Percentiles rank a stretch among this genome's conserved stretches.
These are phyloP conservation scores for Polygonum maritimum DNA, from an alignment of 148 eudicot genomes.

Conservation along the genomic window DNA sequence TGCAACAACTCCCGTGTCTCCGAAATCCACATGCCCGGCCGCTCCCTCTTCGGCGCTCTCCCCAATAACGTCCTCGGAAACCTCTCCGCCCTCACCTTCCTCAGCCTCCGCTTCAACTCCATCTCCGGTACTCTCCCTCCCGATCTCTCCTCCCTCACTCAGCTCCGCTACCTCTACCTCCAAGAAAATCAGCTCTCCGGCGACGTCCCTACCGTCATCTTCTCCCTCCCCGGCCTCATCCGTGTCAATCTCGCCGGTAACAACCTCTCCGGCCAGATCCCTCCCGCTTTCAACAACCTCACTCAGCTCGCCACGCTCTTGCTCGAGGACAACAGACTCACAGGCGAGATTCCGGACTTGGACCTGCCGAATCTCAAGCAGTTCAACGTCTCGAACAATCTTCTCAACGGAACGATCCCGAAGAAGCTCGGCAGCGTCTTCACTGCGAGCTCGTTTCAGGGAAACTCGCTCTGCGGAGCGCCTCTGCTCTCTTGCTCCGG, in stretches of 20 bases:
- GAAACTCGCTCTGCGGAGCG: constrained; percentile 46
- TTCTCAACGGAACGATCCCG: constrained; percentile 48
- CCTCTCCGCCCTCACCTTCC: constrained; percentile 22
- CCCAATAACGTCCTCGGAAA: constrained; percentile 25
- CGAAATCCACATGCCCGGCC: constrained; percentile 33
- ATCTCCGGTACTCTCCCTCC: constrained; percentile 35
- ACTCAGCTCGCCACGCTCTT: constrained; percentile 41
- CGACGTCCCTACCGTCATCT: constrained; percentile 31
- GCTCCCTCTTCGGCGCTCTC: constrained; percentile 27
- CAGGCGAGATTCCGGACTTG: constrained; percentile 49
- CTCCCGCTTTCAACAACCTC: constrained; percentile 31
- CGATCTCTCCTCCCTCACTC: constrained; percentile 21
- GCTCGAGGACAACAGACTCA: constrained; percentile 39
- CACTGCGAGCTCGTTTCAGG: constrained; percentile 37
- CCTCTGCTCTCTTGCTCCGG: constrained; percentile 36
- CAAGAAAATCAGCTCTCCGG: constrained; percentile 32
- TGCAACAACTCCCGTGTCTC: constrained; percentile 26
- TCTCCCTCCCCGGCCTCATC: constrained; percentile 26
- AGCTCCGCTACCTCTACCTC: constrained; percentile 22
- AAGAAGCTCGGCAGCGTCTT: constrained; percentile 16
- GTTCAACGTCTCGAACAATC: constrained; percentile 54
- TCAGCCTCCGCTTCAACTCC: constrained; percentile 40
- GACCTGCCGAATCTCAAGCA: constrained; percentile 26
- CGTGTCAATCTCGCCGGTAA: constrained; percentile 48
- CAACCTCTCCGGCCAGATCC: constrained; percentile 51